Base-by-base conservation (phyloP, 2,329 filamentous ascomycete genomes). In the Acrocalymma vagum region DNA sequence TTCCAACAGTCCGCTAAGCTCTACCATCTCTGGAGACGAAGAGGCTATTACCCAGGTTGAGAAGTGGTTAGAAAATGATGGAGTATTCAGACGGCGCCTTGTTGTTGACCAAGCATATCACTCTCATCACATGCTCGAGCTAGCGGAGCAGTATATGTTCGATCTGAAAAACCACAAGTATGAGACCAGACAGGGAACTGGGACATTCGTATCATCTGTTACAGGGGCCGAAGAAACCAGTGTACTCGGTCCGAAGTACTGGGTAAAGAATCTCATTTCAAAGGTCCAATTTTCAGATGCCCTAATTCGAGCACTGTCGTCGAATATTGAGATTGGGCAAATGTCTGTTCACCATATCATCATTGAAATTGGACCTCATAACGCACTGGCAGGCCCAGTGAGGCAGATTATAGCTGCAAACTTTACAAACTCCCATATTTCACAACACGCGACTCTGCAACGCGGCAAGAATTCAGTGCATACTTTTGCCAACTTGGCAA, bases 21-120 rank as follows among this genome's bases (percentile, higher is more conserved):
- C 77, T 1, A 80, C 77, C 0, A 24, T 78, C 0, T 76, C 75
- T 6, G 77, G 77, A 0, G 71, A 77, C 40, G 40, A 25, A 0
- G 56, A 64, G 37, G 70, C 67, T 2, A 64, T 78, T 8, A 46
- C 63, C 0, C 60, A 68, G 34, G 36, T 67, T 1, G 57, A 65
- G n/a, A 42, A 52, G 1, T 41, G 53, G 1, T 43, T 77, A 0
- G 51, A 71, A 4, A 60, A 64, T 3, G 54, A 70, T n/a, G 51
- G 61, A 6, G 61, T 62, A 4, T 77, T 76, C 39, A 61, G 57
- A 4, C 57, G 72, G 2, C 41, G 55, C 15, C 65, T 78, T 1
- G 62, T 67, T 63, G 39, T 76, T 1, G 68, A 73, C 17, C 65
- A 57, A 9, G 76, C 75, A 0, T 78, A 77, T 35, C 76, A 78